Base-by-base conservation (phyloP, 768 basidiomycete species). In the Hericium erinaceus region DNA sequence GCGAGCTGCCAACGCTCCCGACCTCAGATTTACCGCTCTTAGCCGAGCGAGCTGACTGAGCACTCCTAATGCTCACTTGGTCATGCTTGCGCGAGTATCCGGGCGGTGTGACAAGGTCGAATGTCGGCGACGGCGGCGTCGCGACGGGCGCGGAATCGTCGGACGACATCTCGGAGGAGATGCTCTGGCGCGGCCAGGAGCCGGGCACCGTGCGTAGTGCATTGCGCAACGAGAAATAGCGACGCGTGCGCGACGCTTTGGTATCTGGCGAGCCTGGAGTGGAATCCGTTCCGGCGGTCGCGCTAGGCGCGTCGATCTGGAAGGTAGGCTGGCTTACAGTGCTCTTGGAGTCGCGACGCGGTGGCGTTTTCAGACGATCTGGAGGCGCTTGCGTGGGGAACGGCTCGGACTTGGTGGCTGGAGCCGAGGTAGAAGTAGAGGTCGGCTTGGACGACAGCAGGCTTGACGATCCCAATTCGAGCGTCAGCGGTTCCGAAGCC, bases 91-190 rank as follows among this genome's bases (percentile, higher is more conserved):
- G 52, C 48, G 18, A 57, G 54, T 33, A 48, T 59, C 67, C 39
- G 60, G 58, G 50, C 16, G 61, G 26, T 52, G 58, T 67, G 57
- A 62, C 63, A 55, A 53, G 40, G 48, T 59, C 57, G 54, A 52
- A 72, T 13, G 59, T 73, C 52, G 62, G 60, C 18, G 58, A 83
- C 73, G 83, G 77, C 28, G 85, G 85, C 18, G 82, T 85, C 6
- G 75, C 70, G n/a, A 84, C 76, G 20, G 77, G 72, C 37, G 76
- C 75, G 24, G 84, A 85, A 63, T 87, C 85, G 61, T 89, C 86
- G 6, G 83, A 85, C 0, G 85, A 87, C 56, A 83, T 68, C 61
- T 82, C 80, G 2, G 82, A 83, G 1, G 78, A 80, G 20, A 80
- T 72, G 64, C 87, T 89, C 39, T 80, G 71, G 15, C 87, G 77